Evolutionary conservation across 2,329 filamentous ascomycete species (phyloP).

Genomic region (Alternaria longipes): DNA sequence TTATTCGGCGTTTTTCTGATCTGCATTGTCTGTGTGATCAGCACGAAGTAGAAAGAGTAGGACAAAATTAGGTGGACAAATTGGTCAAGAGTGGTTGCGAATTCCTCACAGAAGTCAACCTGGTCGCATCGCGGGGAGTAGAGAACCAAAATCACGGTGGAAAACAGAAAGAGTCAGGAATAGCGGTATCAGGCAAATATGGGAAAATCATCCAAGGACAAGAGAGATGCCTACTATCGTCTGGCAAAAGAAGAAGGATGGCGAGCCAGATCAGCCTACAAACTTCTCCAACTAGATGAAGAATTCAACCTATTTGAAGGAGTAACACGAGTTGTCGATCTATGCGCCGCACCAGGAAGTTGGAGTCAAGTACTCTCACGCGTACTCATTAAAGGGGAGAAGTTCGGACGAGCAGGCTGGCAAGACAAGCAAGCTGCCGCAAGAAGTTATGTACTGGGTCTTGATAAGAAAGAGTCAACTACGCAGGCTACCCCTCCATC

Average conservation of each 20-base stretch:
- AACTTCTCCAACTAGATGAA: conserved; percentile 93
- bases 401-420: conserved; percentile 86
- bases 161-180: neutral
- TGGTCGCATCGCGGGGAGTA: neutral
- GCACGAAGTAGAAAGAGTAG: neutral
- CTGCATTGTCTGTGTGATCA: too few relatives aligned
- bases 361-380: conserved; percentile 98
- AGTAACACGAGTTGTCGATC: conserved; percentile 91
- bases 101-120: accelerated
- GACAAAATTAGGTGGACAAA: neutral
- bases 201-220: conserved; percentile 99
- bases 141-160: neutral
- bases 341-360: conserved; percentile 94
- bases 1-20: neutral
- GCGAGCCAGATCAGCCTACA: conserved; percentile 95
- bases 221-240: conserved; percentile 96
- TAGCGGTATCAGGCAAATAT: conserved; percentile 56
- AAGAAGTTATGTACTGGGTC: conserved; percentile 66
- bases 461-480: conserved; percentile 12
- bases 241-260: conserved; percentile 99
- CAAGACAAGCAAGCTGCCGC: conserved; percentile 80
- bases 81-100: neutral
- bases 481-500: neutral
- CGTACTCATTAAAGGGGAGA: conserved; percentile 91
- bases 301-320: conserved; percentile 94